Conservation (phyloP, 2,329 filamentous ascomycete genomes). For the Phyllachora maydis region DNA sequence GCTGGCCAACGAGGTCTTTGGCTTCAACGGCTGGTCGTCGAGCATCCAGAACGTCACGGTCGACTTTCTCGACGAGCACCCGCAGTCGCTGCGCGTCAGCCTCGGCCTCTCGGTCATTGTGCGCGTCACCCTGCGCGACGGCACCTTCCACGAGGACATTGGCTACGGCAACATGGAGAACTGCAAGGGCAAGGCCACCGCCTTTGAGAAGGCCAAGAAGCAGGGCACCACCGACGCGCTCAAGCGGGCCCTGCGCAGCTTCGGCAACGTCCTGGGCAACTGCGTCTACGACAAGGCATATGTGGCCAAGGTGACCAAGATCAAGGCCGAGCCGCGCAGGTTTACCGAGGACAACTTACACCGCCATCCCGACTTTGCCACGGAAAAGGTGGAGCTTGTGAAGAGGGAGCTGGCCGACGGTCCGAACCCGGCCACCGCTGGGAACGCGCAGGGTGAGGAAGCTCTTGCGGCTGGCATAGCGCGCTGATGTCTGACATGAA, state of each 20-base stretch:
- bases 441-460: too few species aligned
- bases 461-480: too few species aligned
- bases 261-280: slow-evolving; percentile 94
- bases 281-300: slow-evolving; percentile 97
- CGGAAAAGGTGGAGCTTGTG: too few species aligned
- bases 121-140: slow-evolving; percentile 74
- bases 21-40: slow-evolving; percentile 95
- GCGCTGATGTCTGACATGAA: slow-evolving; percentile 4
- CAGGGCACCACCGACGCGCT: slow-evolving; percentile 89
- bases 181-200: slow-evolving; percentile 80
- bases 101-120: slow-evolving; percentile 81
- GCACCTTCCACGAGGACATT: slow-evolving; percentile 94
- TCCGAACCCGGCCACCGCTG: too few species aligned
- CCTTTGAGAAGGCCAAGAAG: slow-evolving; percentile 98
- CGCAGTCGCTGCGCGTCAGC: slow-evolving; percentile 56
- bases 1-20: slow-evolving; percentile 86
- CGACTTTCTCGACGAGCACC: slow-evolving; percentile 82
- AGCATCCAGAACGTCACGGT: slow-evolving; percentile 89
- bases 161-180: slow-evolving; percentile 96
- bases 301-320: slow-evolving; percentile 68
- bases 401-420: too few species aligned
- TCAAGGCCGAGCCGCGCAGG: slow-evolving; percentile 60
- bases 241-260: slow-evolving; percentile 75
- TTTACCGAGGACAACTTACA: slow-evolving; percentile 68
- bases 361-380: slow-evolving; percentile 59